Conservation (phyloP, 1,284 basidiomycete genomes). For the Heterobasidion parviporum region DNA sequence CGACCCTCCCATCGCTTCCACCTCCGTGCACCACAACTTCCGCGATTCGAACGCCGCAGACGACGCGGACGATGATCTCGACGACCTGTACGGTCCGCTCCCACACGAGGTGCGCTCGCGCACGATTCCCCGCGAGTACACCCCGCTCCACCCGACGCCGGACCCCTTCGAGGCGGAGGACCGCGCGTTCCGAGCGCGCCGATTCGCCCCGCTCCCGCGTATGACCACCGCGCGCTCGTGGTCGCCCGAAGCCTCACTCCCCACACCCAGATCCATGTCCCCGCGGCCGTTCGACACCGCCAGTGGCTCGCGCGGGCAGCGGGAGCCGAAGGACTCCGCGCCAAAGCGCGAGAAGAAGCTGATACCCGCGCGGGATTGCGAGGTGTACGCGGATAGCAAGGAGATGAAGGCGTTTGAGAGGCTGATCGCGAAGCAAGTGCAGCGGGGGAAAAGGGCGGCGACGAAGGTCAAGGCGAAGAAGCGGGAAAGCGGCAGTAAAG, state of each 20-base stretch:
- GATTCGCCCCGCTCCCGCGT: not conserved
- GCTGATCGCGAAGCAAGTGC: not conserved
- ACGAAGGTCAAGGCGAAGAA: not conserved
- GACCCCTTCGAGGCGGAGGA: not conserved
- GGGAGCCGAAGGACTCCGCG: not conserved
- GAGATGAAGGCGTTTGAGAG: not conserved
- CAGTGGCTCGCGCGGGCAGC: not conserved
- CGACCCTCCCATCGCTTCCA: not conserved
- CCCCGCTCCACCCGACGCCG: not conserved
- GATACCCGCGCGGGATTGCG: no score
- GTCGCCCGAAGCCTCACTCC: not conserved
- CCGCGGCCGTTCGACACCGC: not conserved
- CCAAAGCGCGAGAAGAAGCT: not conserved
- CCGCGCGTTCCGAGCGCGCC: not conserved
- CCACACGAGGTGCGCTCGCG: not conserved
- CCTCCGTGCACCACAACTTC: not conserved
- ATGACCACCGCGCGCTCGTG: no score
- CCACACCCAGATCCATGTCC: not conserved
- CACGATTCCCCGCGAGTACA: not conserved
- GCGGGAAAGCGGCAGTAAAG: not conserved
- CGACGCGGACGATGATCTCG: not conserved
- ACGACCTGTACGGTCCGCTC: not conserved
- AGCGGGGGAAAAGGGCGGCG: not conserved
- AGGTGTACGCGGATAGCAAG: not conserved
- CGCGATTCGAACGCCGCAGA: not conserved